Base-by-base conservation (phyloP, 75 land plant species). In the Sequoia sempervirens region DNA sequence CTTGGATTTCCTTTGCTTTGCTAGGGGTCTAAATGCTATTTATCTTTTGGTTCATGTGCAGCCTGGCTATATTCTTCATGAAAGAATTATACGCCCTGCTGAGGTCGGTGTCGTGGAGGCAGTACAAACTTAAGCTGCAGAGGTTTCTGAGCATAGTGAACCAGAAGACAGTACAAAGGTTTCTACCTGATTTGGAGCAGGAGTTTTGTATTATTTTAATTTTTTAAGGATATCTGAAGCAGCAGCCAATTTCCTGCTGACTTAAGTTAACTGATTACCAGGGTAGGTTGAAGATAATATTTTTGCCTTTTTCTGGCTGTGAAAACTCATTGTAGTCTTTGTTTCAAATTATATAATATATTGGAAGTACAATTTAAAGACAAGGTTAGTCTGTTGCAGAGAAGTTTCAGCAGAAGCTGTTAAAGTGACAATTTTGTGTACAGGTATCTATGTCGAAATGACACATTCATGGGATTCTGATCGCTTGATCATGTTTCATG, bases 81-180 rank as follows among this genome's bases (percentile, higher is more conserved):
- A 93, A 12, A 84, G 99, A 81, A 90, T 97, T 64, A 86, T 97
- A 80, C 93, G 99, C 15, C 99, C 99, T 28, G 99, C 99, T 83
- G 96, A 97, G 84, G 99, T 97, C 81, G 97, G 92, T 80, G 99
- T 95, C 14, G 93, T 91, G 41, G 75, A 82, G 84, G 86, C 80
- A 34, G 78, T 52, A 2, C 76, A 80, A 50, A 75, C 82, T 81
- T 82, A 86, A 41, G 58, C 84, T 14, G 83, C 86, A 15, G 41
- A 75, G 43, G 75, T 37, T 76, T 79, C 82, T 56, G 74, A 82
- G 70, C 40, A 64, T 23, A 14, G 68, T n/a, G 26, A 64, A 64
- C 2, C 68, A 26, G 68, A 28, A 23, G 28, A 20, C 0, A 23
- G 28, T 64, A 23, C 68, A 20, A 64, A 53, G 54, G 54, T 64